Base-by-base conservation (phyloP, 768 basidiomycete genomes). In the Daedaleopsis nitida region DNA sequence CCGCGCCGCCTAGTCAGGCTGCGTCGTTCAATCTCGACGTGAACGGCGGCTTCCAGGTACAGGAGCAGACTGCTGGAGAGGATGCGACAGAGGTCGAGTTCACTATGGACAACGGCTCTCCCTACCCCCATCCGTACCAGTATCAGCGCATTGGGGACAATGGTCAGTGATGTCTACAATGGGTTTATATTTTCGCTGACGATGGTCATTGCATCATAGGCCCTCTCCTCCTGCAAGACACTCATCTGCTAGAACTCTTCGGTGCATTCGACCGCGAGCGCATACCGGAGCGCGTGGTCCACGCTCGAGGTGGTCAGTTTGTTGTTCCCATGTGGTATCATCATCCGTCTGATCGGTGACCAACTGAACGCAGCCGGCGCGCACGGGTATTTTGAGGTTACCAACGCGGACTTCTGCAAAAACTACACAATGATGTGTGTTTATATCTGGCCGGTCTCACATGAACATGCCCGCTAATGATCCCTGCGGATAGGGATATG, bases 371-470 rank as follows among this genome's bases (percentile, higher is more conserved):
- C 52, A 67, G 74, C 71, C 37, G 79, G 76, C 37, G 83, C 81
- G 13, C 83, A 84, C 66, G 83, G 83, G 6, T 76, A 78, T 58
- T 84, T 85, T 73, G 80, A 79, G 66, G 77, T 81, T 35, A 82
- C 83, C 68, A 83, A 80, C 50, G 73, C 80, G 5, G 79, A 81
- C 6, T 71, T 69, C 52, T 70, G 64, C 38, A 72, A 72, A 54
- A 69, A 73, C 44, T 75, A 75, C 57, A 70, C 72, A 21, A 75
- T 74, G 68, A 70, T 74, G 67, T 71, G 62, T 35, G 65, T 65
- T 14, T n/a, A 0, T n/a, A 56, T 19, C 23, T n/a, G 37, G 50
- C 71, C 76, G 27, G 70, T 70, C 53, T 71, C 75, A 55, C 60
- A 32, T 32, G 27, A 32, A 32, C 27, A 32, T 32, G 27, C 27